phyloP scores from a whole-genome alignment of 2,329 filamentous ascomycete species.

The Torrubiella hemipterigena region DNA sequence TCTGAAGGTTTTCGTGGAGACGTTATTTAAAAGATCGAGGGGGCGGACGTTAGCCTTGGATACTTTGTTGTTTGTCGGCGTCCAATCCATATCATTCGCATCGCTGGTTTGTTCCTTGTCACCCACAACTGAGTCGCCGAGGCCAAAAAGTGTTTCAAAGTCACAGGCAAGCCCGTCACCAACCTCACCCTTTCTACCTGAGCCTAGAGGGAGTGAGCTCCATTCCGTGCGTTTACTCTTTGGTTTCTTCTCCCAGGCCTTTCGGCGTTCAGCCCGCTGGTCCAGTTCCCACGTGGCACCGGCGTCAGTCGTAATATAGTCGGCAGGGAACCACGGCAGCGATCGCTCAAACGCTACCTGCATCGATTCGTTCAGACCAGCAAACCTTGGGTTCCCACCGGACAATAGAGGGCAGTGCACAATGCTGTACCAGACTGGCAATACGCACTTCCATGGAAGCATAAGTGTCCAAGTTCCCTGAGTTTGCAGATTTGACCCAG shows the following conservation, averaged over 20 bases:
- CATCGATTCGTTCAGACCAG: conserved; percentile 65
- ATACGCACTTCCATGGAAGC: conserved; percentile 82
- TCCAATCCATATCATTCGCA: conserved; percentile 9
- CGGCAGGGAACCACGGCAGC: conserved; percentile 73
- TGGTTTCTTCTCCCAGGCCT: conserved; percentile 21
- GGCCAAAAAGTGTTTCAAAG: conserved; percentile 56
- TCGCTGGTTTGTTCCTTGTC: conserved; percentile 3
- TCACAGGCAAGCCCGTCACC: conserved; percentile 76
- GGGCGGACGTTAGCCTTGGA: too few species aligned
- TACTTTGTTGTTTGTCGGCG: background rate
- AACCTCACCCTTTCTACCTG: conserved; percentile 66
- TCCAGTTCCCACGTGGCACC: conserved; percentile 68
- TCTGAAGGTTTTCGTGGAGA: conserved; percentile 18
- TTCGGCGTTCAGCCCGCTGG: conserved; percentile 40
- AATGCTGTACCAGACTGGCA: conserved; percentile 73
- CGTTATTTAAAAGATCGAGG: conserved; percentile 10
- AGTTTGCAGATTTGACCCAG: conserved; percentile 30
- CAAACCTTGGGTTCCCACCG: conserved; percentile 71
- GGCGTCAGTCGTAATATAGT: conserved; percentile 67
- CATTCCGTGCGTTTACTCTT: conserved; percentile 73
- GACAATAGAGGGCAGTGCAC: conserved; percentile 72
- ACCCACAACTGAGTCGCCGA: conserved; percentile 7
- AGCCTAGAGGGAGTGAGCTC: conserved; percentile 61
- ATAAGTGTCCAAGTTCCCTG: conserved; percentile 73
- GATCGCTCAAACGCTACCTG: conserved; percentile 75